Evolutionary conservation across 352 stramenopile genomes (phyloP).

Genomic region (Stramenopiles sp.): DNA sequence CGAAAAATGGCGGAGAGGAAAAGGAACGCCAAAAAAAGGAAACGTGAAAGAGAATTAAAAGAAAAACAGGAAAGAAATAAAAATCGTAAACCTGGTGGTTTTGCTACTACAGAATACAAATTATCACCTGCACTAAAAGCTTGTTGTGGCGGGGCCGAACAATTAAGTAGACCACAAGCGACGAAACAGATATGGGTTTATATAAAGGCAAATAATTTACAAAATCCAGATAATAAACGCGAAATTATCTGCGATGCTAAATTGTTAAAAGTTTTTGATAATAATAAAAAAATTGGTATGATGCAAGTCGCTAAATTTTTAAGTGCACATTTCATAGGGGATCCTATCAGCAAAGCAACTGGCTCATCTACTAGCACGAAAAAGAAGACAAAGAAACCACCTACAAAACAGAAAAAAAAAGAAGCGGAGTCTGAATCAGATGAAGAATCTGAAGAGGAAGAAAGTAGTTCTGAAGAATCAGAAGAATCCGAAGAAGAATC

Average conservation of each 20-base stretch:
- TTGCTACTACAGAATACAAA: conserved; percentile 39
- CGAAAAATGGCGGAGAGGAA: conserved; percentile 28
- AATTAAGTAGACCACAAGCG: conserved; percentile 64
- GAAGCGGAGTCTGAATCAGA: not conserved
- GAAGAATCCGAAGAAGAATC: not conserved
- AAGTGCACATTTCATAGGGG: not conserved
- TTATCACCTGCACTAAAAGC: conserved; percentile 44
- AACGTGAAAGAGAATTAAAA: conserved; percentile 17
- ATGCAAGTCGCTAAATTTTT: conserved; percentile 14
- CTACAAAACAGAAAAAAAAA: not conserved
- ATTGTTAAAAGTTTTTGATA: conserved; percentile 31
- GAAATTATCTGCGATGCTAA: conserved; percentile 69
- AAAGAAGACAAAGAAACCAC: too few relatives aligned
- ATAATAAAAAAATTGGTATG: conserved; percentile 23
- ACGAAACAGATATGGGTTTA: conserved; percentile 86
- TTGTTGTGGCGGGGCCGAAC: conserved; percentile 42
- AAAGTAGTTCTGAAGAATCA: not conserved
- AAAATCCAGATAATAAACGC: conserved; percentile 77
- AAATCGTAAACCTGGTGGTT: conserved; percentile 40
- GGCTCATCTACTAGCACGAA: too few relatives aligned
- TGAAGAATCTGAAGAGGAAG: not conserved
- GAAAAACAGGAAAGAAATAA: conserved; percentile 25
- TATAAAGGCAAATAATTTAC: conserved; percentile 75
- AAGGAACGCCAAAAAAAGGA: conserved; percentile 25
- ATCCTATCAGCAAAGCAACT: too few relatives aligned